Percentiles rank a stretch among this genome's conserved stretches.
Evolutionary conservation across 2,329 filamentous ascomycete species (phyloP).

Genomic region (Penicillium verrucosum): DNA sequence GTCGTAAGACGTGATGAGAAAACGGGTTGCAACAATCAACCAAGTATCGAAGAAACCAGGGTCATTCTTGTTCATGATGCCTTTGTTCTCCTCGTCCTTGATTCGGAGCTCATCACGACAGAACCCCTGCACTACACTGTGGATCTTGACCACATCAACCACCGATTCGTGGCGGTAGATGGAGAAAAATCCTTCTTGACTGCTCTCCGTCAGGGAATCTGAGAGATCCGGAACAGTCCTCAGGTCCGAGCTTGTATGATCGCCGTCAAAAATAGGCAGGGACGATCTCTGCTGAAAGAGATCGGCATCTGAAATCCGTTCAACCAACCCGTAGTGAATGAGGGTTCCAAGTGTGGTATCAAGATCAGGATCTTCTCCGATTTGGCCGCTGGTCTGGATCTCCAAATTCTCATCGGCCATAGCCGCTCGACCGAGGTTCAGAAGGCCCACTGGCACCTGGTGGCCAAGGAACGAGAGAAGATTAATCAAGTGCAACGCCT

Average conservation of each 20-base stretch:
- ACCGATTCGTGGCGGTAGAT: conserved; percentile 28
- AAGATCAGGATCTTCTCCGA: conserved; percentile 39
- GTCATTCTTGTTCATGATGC: conserved; percentile 15
- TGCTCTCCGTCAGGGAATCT: conserved; percentile 35
- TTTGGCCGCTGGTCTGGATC: conserved; percentile 37
- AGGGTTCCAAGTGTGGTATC: conserved; percentile 47
- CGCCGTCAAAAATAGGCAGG: conserved; percentile 14
- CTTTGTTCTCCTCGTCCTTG: conserved; percentile 31
- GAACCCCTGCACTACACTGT: conserved; percentile 49
- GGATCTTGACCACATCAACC: conserved; percentile 48
- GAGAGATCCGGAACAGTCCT: conserved; percentile 29
- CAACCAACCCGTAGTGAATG: conserved; percentile 47
- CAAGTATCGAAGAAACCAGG: conserved; percentile 42
- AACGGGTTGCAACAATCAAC: conserved; percentile 41
- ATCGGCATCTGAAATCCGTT: conserved; percentile 39
- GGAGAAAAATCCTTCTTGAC: conserved; percentile 34
- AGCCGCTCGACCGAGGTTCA: conserved; percentile 51
- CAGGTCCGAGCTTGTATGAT: conserved; percentile 22
- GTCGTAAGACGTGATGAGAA: conserved; percentile 44
- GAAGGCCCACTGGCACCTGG: conserved; percentile 64
- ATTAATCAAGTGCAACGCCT: conserved; percentile 63
- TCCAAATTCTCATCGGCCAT: conserved; percentile 35
- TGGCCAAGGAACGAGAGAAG: conserved; percentile 64
- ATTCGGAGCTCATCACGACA: conserved; percentile 47
- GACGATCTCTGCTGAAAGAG: conserved; percentile 14